phyloP scores from a whole-genome alignment of 305 asterid genomes.

The Rubia peregrina region DNA sequence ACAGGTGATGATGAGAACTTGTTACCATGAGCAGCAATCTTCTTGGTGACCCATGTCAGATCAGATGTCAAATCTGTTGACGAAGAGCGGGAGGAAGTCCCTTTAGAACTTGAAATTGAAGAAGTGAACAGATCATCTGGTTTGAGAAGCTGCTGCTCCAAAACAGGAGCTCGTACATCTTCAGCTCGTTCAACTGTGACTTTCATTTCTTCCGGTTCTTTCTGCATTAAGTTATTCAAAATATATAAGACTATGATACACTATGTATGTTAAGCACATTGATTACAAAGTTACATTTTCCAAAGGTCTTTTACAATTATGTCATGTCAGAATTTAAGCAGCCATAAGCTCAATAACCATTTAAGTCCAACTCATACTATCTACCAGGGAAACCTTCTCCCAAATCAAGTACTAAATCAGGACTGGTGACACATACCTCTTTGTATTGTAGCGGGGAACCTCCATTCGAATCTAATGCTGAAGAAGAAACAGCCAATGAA shows the following conservation, averaged over 20 bases:
- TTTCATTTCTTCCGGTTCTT: slow-evolving; percentile 30
- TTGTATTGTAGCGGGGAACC: slow-evolving; percentile 45
- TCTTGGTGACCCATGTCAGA: slow-evolving; percentile 48
- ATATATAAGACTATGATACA: slow-evolving; percentile 13
- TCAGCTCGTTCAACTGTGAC: slow-evolving; percentile 29
- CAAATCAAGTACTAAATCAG: background rate
- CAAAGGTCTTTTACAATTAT: background rate
- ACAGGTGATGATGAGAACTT: slow-evolving; percentile 25
- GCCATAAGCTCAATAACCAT: background rate
- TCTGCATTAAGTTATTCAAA: slow-evolving; percentile 38
- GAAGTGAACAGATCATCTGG: slow-evolving; percentile 33
- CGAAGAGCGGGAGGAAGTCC: slow-evolving; percentile 36
- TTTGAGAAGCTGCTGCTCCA: slow-evolving; percentile 24
- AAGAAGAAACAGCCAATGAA: slow-evolving; percentile 49
- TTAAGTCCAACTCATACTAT: background rate
- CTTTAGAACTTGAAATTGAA: slow-evolving; percentile 28
- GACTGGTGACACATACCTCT: slow-evolving; percentile 34
- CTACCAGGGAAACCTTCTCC: background rate
- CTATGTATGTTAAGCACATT: background rate
- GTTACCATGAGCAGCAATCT: slow-evolving; percentile 28
- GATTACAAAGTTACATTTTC: background rate
- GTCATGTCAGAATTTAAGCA: background rate
- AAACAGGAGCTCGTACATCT: slow-evolving; percentile 23
- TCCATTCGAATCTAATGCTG: slow-evolving; percentile 50
- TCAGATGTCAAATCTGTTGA: slow-evolving; percentile 51